Evolutionary conservation across 139 green algal species (phyloP).

Genomic region (Chlamydomonas applanata): DNA sequence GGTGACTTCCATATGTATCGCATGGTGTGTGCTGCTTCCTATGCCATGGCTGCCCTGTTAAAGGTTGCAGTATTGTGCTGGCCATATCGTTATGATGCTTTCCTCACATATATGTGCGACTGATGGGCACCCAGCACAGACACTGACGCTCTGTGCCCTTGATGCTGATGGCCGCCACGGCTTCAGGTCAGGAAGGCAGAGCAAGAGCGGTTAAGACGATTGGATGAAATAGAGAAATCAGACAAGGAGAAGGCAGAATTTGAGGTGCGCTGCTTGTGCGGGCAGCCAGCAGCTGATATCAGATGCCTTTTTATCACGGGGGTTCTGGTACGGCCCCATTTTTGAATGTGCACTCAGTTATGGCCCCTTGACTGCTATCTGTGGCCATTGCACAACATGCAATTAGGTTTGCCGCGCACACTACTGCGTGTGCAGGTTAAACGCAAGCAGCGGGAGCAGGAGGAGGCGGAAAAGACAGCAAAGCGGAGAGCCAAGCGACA

Average conservation of each 20-base stretch:
- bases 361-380: no score
- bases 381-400: no score
- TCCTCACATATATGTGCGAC: not conserved
- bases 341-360: not conserved
- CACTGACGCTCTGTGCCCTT: not conserved
- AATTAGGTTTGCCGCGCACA: no score
- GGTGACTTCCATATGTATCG: conserved; percentile 90
- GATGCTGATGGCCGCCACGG: not conserved
- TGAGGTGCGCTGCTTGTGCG: conserved; percentile 21
- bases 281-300: not conserved
- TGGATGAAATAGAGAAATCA: conserved; percentile 15
- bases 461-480: conserved; percentile 56
- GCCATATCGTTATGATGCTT: not conserved
- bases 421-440: conserved; percentile 15
- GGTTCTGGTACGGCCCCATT: not conserved
- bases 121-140: no score
- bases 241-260: conserved; percentile 31
- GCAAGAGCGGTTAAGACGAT: conserved; percentile 22
- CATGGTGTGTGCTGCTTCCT: conserved; percentile 30
- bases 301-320: not conserved
- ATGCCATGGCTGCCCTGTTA: not conserved
- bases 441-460: conserved; percentile 22
- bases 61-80: no score
- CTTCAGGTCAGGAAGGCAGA: conserved; percentile 39
- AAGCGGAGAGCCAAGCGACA: conserved; percentile 62